A percentile compares a stretch with the other conserved stretches of the same genome.
These are phyloP conservation scores for Vitis hybrid DNA, from an alignment of 177 flowering plant species.

Conservation along the genomic window DNA sequence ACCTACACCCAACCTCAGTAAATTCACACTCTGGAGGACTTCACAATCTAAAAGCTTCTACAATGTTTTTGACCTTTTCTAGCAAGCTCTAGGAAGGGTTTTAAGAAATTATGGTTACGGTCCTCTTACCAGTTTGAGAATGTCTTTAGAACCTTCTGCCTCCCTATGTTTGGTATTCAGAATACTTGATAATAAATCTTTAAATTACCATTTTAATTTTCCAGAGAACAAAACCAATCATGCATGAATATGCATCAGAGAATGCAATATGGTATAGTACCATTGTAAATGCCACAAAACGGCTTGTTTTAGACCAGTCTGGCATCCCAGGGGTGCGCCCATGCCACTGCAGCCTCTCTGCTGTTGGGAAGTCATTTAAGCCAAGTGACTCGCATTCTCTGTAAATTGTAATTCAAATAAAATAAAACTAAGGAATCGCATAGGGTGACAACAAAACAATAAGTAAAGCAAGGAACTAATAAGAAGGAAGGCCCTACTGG, in stretches of 20 bases:
- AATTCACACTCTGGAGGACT: too few relatives aligned
- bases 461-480: neutral
- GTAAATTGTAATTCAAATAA: constrained; percentile 12
- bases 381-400: constrained; percentile 95
- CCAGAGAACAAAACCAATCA: neutral
- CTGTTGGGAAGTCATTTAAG: constrained; percentile 75
- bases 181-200: neutral
- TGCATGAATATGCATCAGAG: neutral
- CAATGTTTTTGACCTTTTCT: too few relatives aligned
- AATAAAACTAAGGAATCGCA: neutral
- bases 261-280: constrained; percentile 31
- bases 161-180: neutral
- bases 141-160: too few relatives aligned
- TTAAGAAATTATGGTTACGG: too few relatives aligned
- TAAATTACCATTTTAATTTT: neutral
- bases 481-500: constrained; percentile 38
- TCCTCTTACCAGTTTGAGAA: too few relatives aligned
- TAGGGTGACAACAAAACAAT: constrained; percentile 4
- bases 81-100: too few relatives aligned
- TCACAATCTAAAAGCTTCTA: too few relatives aligned
- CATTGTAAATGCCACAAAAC: constrained; percentile 87
- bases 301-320: constrained; percentile 83
- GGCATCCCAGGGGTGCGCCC: constrained; percentile 70
- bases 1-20: too few relatives aligned
- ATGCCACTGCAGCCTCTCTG: constrained; percentile 90